Percentiles rank a stretch among this genome's conserved stretches.
These are phyloP conservation scores for Sicyos edulis DNA, from an alignment of 306 rosid genomes.

Conservation along the genomic window DNA sequence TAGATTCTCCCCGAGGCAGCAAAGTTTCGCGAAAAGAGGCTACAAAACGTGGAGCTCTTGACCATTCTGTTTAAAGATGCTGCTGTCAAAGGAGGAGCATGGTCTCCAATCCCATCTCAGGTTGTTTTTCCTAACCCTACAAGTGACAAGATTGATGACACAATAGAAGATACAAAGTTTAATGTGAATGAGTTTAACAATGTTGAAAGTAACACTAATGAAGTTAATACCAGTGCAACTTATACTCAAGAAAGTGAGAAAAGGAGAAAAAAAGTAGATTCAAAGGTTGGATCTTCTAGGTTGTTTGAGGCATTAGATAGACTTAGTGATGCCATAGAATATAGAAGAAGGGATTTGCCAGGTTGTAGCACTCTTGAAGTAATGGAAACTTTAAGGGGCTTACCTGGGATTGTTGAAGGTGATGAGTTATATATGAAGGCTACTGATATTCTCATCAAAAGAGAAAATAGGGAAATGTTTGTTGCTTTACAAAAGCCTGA, in stretches of 20 bases:
- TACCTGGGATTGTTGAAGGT: background rate
- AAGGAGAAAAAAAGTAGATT: slow-evolving; percentile 3
- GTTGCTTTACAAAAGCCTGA: no score
- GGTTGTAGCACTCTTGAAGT: slow-evolving; percentile 7
- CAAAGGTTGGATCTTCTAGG: background rate
- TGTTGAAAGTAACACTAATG: no score
- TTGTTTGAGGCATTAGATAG: slow-evolving; percentile 4
- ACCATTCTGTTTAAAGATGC: background rate
- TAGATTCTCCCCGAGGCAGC: slow-evolving; percentile 12
- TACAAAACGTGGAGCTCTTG: slow-evolving; percentile 6
- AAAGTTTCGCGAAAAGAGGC: background rate
- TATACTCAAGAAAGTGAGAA: background rate
- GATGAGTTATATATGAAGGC: slow-evolving; percentile 6
- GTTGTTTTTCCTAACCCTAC: background rate
- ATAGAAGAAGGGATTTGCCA: background rate
- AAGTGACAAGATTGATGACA: background rate
- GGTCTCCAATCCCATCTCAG: slow-evolving; percentile 3
- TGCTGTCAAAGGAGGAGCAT: slow-evolving; percentile 1
- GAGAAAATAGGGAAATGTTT: no score
- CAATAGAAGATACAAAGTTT: background rate
- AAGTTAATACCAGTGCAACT: background rate
- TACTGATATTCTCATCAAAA: background rate
- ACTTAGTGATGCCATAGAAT: background rate
- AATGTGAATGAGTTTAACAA: slow-evolving; percentile 8
- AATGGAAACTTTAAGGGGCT: slow-evolving; percentile 5